Evolutionary conservation across 345 rosid species (phyloP), one percentile per base, ranked within the genome.

Genomic region (Salix brachista): DNA sequence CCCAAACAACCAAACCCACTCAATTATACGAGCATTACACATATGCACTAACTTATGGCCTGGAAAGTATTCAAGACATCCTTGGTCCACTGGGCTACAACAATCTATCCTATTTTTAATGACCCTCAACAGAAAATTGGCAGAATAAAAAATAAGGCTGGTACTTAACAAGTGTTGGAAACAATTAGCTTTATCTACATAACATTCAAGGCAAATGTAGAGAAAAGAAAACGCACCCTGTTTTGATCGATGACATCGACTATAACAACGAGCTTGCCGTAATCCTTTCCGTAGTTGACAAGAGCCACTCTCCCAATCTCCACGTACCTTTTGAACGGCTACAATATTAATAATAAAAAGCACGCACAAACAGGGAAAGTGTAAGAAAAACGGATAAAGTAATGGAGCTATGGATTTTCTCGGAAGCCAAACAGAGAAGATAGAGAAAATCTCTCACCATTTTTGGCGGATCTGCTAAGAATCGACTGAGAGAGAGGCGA

Each of bases 241-340:
- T 76, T 76, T 54, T 76, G 79, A 28, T 76, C 74, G 60, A 76
- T 60, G 42, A 76, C 79, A 58, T 76, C 79, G 60, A 77, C 80
- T 34, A 77, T 77, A n/a, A 77, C 80, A 18, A 77, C 80, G 3
- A 77, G 80, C 71, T 48, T 70, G 3, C 72, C 79, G 39, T 76
- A 67, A 5, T 76, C 79, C 73, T 76, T 68, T 7, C 79, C 80
- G 28, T 65, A 65, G 80, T 78, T 78, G 52, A 73, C 70, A 14
- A 69, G 74, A 4, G 78, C 78, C 73, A 67, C 81, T 32, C 81
- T 67, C 41, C 81, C 77, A n/a, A 79, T 73, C 81, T 69, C 73
- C 39, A 73, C 64, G 74, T 79, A 73, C 73, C 77, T 67, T 69
- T 67, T 67, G 77, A 72, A 78, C 64, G 76, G 77, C 77, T 73